Conservation (phyloP, 1,139 yeast species). For the Hansenula lynferdii region DNA sequence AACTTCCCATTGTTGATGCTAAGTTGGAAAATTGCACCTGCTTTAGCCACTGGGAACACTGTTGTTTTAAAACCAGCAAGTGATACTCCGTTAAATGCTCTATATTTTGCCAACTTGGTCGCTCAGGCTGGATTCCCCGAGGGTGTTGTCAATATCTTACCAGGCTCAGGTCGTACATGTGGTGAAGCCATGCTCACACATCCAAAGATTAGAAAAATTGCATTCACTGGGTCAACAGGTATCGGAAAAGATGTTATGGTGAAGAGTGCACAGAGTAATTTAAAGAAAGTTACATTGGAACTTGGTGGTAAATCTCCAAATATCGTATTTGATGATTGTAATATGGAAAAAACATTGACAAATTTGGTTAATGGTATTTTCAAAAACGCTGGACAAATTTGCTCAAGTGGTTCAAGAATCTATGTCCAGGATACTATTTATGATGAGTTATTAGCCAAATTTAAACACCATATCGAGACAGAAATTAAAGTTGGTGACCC, state of each 20-base stretch:
- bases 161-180: constrained; percentile 71
- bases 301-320: constrained; percentile 86
- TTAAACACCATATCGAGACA: constrained; percentile 50
- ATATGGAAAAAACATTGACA: constrained; percentile 56
- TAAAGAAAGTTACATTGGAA: constrained; percentile 80
- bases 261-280: constrained; percentile 58
- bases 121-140: constrained; percentile 74
- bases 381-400: constrained; percentile 83
- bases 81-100: constrained; percentile 73
- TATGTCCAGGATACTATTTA: constrained; percentile 73
- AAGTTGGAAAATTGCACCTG: constrained; percentile 80
- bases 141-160: constrained; percentile 72
- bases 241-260: constrained; percentile 70
- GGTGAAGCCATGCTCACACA: constrained; percentile 72
- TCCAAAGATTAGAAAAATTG: constrained; percentile 68
- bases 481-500: constrained; percentile 68
- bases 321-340: constrained; percentile 69
- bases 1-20: constrained; percentile 82
- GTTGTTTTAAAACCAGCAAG: constrained; percentile 73
- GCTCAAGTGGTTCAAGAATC: constrained; percentile 83
- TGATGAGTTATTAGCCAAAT: constrained; percentile 55
- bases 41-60: constrained; percentile 76
- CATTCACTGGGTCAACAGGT: constrained; percentile 80
- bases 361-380: constrained; percentile 58
- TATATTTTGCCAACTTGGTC: constrained; percentile 55